Evolutionary conservation across 2,329 filamentous ascomycete species (phyloP).

Genomic region (Epichloe amarillans): DNA sequence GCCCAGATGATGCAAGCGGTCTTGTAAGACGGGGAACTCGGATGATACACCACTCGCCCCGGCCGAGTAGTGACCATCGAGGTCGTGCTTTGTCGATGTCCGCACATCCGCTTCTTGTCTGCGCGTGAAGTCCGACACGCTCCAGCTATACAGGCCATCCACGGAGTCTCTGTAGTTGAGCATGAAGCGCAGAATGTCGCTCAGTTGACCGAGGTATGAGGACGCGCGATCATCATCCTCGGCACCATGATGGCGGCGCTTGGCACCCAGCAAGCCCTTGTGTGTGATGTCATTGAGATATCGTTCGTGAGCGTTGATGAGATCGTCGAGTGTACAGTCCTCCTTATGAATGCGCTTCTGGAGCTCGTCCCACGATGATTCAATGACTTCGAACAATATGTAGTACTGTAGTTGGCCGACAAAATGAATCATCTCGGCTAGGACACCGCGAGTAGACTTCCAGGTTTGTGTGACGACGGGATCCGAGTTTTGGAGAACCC

Average conservation of each 20-base stretch:
- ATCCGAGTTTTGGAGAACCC: conserved; percentile 70
- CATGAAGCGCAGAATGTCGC: conserved; percentile 89
- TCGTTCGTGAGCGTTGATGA: conserved; percentile 80
- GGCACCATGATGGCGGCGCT: conserved; percentile 29
- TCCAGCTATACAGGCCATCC: conserved; percentile 88
- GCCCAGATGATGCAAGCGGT: conserved; percentile 58
- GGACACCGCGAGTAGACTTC: conserved; percentile 76
- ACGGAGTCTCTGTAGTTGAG: conserved; percentile 85
- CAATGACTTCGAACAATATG: conserved; percentile 96
- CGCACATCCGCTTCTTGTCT: conserved; percentile 75
- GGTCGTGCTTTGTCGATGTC: conserved; percentile 41
- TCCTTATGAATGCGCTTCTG: conserved; percentile 72
- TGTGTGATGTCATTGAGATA: conserved; percentile 93
- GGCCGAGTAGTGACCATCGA: conserved; percentile 13
- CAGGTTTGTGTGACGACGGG: conserved; percentile 60
- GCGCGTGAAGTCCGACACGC: conserved; percentile 82
- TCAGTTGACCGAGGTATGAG: conserved; percentile 82
- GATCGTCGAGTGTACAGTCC: conserved; percentile 82
- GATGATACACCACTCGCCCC: conserved; percentile 42
- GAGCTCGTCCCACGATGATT: conserved; percentile 85
- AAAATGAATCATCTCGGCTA: conserved; percentile 98
- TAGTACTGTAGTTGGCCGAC: conserved; percentile 96
- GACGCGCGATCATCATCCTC: conserved; percentile 55
- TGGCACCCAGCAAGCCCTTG: conserved; percentile 80
- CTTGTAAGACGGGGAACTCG: conserved; percentile 60